Evolutionary conservation across 352 stramenopile species (phyloP).

Genomic region (Globisporangium lucens): DNA sequence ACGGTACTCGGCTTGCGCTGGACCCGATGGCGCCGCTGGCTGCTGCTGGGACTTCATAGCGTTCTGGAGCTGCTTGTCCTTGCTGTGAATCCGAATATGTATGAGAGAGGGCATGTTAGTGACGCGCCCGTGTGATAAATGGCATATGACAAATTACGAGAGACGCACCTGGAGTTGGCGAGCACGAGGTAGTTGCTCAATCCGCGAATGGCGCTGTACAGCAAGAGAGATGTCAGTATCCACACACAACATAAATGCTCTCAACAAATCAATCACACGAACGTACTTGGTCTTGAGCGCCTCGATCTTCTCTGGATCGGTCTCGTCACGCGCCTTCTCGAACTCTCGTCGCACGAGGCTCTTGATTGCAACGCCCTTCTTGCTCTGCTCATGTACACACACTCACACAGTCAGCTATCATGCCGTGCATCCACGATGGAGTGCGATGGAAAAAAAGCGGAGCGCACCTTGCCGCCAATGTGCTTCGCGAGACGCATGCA

Average conservation of each 20-base stretch:
- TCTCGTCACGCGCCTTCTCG: slow-evolving; percentile 71
- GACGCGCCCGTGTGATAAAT: neutral
- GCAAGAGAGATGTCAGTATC: slow-evolving; percentile 11
- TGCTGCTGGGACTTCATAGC: slow-evolving; percentile 68
- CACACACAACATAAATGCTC: neutral
- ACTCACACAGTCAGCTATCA: neutral
- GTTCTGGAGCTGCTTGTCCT: slow-evolving; percentile 81
- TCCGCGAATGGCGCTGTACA: slow-evolving; percentile 61
- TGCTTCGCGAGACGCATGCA: slow-evolving; percentile 84
- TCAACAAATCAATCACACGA: neutral
- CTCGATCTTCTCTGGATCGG: slow-evolving; percentile 81
- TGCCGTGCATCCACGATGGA: neutral
- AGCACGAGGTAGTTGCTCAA: slow-evolving; percentile 88
- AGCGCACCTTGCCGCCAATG: slow-evolving; percentile 75
- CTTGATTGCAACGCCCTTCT: slow-evolving; percentile 78
- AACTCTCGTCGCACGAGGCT: slow-evolving; percentile 75
- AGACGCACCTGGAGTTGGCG: slow-evolving; percentile 75
- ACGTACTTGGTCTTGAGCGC: slow-evolving; percentile 80
- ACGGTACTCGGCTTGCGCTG: slow-evolving; percentile 74
- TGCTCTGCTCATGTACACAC: slow-evolving; percentile 43
- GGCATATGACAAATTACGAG: neutral
- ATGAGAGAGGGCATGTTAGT: neutral
- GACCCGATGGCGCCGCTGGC: slow-evolving; percentile 24
- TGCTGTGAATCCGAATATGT: slow-evolving; percentile 32
- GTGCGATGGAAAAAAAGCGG: neutral